phyloP scores from a whole-genome alignment of 805 yeast species.

The Zygosaccharomyces bailii region DNA sequence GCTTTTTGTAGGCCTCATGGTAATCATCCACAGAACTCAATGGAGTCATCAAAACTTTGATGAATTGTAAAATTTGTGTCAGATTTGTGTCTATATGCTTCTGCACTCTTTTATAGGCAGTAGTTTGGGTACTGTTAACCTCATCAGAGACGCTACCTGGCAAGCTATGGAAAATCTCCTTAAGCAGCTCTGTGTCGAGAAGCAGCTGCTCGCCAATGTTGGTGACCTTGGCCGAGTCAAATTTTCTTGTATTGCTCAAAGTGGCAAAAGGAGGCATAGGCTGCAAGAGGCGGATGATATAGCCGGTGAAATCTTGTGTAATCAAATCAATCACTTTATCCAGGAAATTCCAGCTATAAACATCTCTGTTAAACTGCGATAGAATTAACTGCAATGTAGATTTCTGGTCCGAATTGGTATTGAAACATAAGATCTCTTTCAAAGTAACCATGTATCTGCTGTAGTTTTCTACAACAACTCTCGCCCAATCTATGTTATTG shows the following conservation, averaged over 20 bases:
- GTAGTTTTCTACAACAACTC: conserved; percentile 63
- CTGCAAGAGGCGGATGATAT: conserved; percentile 52
- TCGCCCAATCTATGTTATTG: conserved; percentile 70
- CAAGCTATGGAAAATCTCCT: conserved; percentile 43
- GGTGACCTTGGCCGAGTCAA: conserved; percentile 28
- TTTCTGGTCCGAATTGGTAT: conserved; percentile 27
- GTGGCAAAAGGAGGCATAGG: conserved; percentile 61
- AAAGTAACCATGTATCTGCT: conserved; percentile 67
- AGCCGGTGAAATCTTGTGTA: conserved; percentile 51
- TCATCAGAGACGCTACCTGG: conserved; percentile 22
- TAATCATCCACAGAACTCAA: conserved; percentile 46
- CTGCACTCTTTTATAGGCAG: conserved; percentile 27
- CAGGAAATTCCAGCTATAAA: conserved; percentile 68
- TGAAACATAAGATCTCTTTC: conserved; percentile 40
- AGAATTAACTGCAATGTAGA: conserved; percentile 40
- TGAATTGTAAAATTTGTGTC: conserved; percentile 20
- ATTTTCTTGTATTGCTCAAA: conserved; percentile 16
- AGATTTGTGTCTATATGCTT: conserved; percentile 28
- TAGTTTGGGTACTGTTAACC: conserved; percentile 16
- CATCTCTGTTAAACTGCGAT: conserved; percentile 60
- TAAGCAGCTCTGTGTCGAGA: conserved; percentile 65
- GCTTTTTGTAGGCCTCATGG: conserved; percentile 35
- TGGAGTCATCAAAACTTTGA: conserved; percentile 31
- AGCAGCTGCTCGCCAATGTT: conserved; percentile 72
- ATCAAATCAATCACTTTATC: conserved; percentile 71